Evolutionary conservation across 2,329 filamentous ascomycete species (phyloP).

Genomic region (Hypoxylon sp.): DNA sequence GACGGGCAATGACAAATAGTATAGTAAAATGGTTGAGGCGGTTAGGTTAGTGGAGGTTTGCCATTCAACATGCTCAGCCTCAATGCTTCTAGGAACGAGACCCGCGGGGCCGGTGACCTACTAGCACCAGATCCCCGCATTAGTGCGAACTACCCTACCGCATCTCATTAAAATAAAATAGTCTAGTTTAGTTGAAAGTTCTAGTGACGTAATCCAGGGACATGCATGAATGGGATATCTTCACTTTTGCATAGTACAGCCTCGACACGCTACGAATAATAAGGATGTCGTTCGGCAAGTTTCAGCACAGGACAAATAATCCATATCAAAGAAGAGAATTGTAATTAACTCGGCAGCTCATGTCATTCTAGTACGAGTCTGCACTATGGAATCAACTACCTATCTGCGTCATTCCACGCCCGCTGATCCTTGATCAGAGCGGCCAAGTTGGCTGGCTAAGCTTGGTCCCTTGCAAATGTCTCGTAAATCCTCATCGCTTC

Average conservation of each 20-base stretch:
- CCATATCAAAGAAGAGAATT: conserved; percentile 15
- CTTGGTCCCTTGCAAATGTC: conserved; percentile 15
- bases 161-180: conserved; percentile 1
- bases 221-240: neutral
- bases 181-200: no score
- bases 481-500: neutral
- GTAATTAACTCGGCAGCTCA: conserved; percentile 24
- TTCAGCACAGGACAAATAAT: no score
- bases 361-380: conserved; percentile 12
- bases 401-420: neutral
- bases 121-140: conserved; percentile 9
- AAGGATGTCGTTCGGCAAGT: neutral
- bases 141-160: conserved; percentile 14
- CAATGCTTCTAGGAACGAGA: conserved; percentile 5
- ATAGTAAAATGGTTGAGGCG: neutral
- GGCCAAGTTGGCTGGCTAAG: conserved; percentile 41
- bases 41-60: conserved; percentile 3
- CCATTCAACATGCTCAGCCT: conserved; percentile 8
- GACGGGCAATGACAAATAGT: conserved; percentile 3
- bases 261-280: neutral
- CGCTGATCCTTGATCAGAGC: conserved; percentile 27
- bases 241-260: neutral
- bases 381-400: neutral
- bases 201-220: conserved; percentile 5
- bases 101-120: conserved; percentile 5